Evolutionary conservation across 2,329 filamentous ascomycete species (phyloP).

Genomic region (Colletotrichum tabaci): DNA sequence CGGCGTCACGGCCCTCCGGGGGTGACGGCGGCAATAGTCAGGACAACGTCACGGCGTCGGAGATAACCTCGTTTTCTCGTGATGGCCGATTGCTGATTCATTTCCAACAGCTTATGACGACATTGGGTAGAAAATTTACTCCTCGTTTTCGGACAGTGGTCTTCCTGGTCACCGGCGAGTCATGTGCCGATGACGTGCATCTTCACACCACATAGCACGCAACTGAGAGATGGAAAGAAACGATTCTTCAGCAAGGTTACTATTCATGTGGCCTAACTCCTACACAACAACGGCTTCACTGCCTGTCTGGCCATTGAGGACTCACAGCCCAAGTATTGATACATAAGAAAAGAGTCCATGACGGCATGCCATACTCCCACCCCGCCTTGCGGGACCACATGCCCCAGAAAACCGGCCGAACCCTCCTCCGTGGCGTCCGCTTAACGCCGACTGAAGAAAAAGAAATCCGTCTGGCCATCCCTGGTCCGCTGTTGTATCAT

Average conservation of each 20-base stretch:
- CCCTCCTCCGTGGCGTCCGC: conserved; percentile 5
- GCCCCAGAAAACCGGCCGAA: neutral
- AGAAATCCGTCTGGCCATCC: neutral
- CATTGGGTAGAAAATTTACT: neutral
- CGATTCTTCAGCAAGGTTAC: too few relatives aligned
- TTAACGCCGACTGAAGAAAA: neutral
- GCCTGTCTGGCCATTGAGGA: neutral
- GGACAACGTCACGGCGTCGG: conserved; percentile 9
- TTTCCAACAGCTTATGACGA: conserved; percentile 8
- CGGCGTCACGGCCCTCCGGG: conserved; percentile 27
- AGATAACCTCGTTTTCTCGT: neutral
- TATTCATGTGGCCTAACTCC: neutral
- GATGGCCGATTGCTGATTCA: conserved; percentile 3
- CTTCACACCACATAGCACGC: conserved; percentile 7
- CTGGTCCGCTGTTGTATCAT: neutral
- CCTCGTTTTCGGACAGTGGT: conserved; percentile 17
- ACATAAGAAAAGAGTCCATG: neutral
- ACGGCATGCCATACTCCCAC: neutral
- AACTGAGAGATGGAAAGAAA: neutral
- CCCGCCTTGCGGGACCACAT: neutral
- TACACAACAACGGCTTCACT: neutral
- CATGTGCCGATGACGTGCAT: conserved; percentile 37
- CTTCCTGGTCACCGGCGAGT: conserved; percentile 32
- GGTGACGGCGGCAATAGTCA: neutral
- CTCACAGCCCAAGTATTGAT: neutral